These are phyloP conservation scores for Solanum hybrid DNA, from an alignment of 305 asterid genomes.

Conservation along the genomic window DNA sequence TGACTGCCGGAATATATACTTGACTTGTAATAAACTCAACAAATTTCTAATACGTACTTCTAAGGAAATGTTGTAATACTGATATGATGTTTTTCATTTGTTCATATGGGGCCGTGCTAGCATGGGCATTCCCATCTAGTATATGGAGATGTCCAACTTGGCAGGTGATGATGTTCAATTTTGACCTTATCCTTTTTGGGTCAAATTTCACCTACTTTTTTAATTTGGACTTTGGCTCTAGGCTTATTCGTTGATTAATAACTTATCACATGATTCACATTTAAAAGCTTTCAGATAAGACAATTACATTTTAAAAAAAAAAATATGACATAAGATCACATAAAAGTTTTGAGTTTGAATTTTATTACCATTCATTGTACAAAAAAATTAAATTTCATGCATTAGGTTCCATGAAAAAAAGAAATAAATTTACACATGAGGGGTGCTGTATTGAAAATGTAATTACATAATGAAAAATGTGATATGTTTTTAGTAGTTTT, in stretches of 20 bases:
- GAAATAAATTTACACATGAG: not conserved
- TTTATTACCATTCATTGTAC: not conserved
- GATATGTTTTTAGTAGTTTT: not conserved
- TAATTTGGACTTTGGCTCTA: not conserved
- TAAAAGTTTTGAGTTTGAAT: not conserved
- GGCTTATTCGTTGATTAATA: not conserved
- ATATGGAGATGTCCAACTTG: constrained; percentile 12
- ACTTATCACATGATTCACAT: not conserved
- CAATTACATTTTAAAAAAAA: not conserved
- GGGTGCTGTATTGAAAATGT: not conserved
- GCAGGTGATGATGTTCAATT: constrained; percentile 8
- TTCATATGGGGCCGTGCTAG: too few relatives aligned
- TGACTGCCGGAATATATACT: too few relatives aligned
- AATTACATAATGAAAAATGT: not conserved
- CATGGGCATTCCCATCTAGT: too few relatives aligned
- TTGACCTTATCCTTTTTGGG: constrained; percentile 7
- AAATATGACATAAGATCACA: not conserved
- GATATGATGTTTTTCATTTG: too few relatives aligned
- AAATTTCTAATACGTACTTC: too few relatives aligned
- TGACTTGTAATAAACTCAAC: too few relatives aligned
- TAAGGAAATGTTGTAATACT: too few relatives aligned
- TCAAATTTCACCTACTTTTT: not conserved
- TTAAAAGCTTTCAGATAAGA: not conserved
- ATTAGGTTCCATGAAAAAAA: too few relatives aligned
- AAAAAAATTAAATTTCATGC: not conserved